phyloP scores from a whole-genome alignment of 2,329 filamentous ascomycete genomes.

The Pseudogymnoascus sp. region DNA sequence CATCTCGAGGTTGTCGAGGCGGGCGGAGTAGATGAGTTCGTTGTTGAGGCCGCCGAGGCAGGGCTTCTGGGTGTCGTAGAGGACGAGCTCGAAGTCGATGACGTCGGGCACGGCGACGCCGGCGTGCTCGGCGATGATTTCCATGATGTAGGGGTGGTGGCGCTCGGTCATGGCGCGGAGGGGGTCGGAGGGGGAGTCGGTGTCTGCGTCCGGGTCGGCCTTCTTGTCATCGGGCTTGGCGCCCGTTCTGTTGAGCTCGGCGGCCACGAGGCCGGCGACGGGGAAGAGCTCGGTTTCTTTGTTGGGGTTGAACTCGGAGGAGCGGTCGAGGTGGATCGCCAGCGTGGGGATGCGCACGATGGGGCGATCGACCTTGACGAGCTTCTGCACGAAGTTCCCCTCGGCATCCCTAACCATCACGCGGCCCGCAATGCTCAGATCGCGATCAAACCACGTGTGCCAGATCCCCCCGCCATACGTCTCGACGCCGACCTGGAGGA shows the following conservation, averaged over 20 bases:
- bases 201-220: conserved; percentile 31
- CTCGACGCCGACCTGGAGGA: conserved; percentile 90
- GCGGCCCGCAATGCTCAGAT: conserved; percentile 81
- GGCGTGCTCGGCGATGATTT: conserved; percentile 74
- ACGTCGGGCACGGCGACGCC: conserved; percentile 63
- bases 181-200: conserved; percentile 46
- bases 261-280: conserved; percentile 77
- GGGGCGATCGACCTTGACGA: conserved; percentile 85
- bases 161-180: conserved; percentile 70
- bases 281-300: conserved; percentile 95
- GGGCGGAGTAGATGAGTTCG: conserved; percentile 93
- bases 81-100: conserved; percentile 90
- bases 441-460: conserved; percentile 98
- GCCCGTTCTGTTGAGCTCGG: conserved; percentile 74
- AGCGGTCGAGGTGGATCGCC: conserved; percentile 86
- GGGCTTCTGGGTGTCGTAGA: conserved; percentile 91
- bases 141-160: conserved; percentile 81
- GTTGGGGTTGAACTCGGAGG: conserved; percentile 83
- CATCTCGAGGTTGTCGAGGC: conserved; percentile 93
- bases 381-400: conserved; percentile 69
- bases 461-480: conserved; percentile 94
- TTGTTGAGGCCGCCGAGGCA: conserved; percentile 80
- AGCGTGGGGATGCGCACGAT: conserved; percentile 88
- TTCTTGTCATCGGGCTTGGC: conserved; percentile 32
- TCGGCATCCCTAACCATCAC: conserved; percentile 70